Conservation (phyloP, 2,329 filamentous ascomycete genomes). For the Pseudodiploospora longispora region DNA sequence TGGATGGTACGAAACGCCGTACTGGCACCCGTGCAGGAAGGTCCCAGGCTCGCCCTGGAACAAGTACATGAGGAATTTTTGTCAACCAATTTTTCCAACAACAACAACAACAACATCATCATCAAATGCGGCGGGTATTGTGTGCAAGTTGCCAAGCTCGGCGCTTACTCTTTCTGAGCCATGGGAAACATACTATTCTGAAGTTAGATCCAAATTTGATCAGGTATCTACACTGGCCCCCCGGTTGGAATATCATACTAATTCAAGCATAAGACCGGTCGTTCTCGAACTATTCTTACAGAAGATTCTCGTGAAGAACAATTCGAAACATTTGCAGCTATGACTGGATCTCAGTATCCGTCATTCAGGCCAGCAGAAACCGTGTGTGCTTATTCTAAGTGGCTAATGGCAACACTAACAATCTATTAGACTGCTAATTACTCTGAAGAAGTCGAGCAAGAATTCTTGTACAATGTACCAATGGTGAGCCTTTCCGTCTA, state of each 20-base stretch:
- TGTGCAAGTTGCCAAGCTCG: constrained; percentile 5
- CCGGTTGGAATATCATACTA: background rate
- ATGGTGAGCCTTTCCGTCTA: constrained; percentile 2
- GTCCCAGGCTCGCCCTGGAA: constrained; percentile 7
- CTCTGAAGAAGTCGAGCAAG: constrained; percentile 3
- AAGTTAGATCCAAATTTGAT: constrained; percentile 4
- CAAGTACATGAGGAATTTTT: constrained; percentile 6
- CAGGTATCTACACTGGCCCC: background rate
- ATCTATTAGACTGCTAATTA: constrained; percentile 1
- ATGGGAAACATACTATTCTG: constrained; percentile 2
- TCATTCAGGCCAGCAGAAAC: background rate
- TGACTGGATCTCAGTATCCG: constrained; percentile 3
- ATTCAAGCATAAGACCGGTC: background rate
- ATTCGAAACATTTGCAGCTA: background rate
- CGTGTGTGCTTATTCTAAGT: background rate
- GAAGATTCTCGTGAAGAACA: background rate
- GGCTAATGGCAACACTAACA: background rate
- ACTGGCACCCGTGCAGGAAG: constrained; percentile 5
- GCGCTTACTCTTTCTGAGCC: constrained; percentile 3
- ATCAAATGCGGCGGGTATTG: background rate
- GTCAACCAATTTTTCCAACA: constrained; percentile 5
- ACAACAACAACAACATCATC: background rate
- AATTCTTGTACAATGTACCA: constrained; percentile 7
- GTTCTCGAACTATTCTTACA: background rate
- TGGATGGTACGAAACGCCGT: background rate